Evolutionary conservation across 805 yeast species (phyloP), one percentile per base, ranked within the genome.

Genomic region (Wickerhamiella domercqiae): DNA sequence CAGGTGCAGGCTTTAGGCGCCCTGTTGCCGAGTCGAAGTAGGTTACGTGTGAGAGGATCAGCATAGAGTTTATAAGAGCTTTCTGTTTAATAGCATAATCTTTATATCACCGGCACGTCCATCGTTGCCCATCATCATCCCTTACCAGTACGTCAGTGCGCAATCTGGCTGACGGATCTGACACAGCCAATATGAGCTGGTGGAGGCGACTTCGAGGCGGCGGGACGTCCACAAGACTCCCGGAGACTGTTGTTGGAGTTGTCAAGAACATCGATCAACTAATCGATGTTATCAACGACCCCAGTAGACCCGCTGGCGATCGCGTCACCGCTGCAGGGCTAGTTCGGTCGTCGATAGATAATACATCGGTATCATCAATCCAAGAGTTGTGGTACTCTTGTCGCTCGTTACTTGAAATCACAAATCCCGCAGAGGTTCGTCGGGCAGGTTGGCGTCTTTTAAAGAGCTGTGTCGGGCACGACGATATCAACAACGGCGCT

Each of bases 331-430:
- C 78, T 0, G 73, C 79, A 0, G 61, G 60, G 2, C 55, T 64
- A 16, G 55, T 82, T 30, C 57, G 68, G 5, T 64, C 64, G 2
- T 61, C 71, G 3, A 54, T 81, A 2, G 66, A 66, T 17, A 68
- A 64, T 34, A 66, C 64, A 35, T 61, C 75, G 3, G 65, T 73
- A 2, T 63, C 75, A 0, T 68, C 78, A 2, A 64, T 80, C 3
- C 74, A 81, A 0, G 84, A 78, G 43, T 63, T 81, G 1, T 82
- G 94, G 94, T 72, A 75, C 52, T 57, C 73, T 36, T 75, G 78
- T 0, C 60, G 69, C 41, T 70, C 66, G 36, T 55, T 76, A 52
- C 63, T 79, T 36, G 59, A 60, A 5, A 51, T 58, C 0, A 51
- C 53, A 2, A 52, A 49, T 22, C 54, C 52, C n/a, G 39, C 53